Evolutionary conservation across 2,329 filamentous ascomycete genomes (phyloP), one percentile per base, ranked within the genome.

Genomic region (Bipolaris bicolor): DNA sequence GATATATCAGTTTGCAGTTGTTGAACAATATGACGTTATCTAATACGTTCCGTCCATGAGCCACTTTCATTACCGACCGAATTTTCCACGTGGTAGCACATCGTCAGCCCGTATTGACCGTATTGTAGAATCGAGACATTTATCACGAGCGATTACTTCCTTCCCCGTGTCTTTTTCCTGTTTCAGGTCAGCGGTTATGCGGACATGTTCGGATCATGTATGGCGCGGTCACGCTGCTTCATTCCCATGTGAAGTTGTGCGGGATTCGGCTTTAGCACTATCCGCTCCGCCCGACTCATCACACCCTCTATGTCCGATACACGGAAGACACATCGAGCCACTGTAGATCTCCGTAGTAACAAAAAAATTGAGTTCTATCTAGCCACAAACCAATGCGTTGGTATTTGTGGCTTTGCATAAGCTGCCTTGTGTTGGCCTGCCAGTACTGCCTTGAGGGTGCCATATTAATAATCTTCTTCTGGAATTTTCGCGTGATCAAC

Each of bases 181-280:
- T 11, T 15, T 24, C 16, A 34, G 26, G 10, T 11, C n/a, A 10
- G 31, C 22, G 15, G 7, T 16, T 50, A 24, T 29, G 41, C 24
- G 24, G 45, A 29, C 34, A 18, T 16, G 9, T 26, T 33, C 16
- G 39, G 33, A 18, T 34, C 24, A 43, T 29, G 36, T 20, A 13
- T 52, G 36, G 7, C 34, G 6, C 36, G 16, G 36, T 34, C 20
- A 51, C 11, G 16, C 39, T 39, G 13, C 5, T 26, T 24, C 26
- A 15, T 37, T 16, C 18, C 47, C 33, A 51, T 6, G 34, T 26
- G 41, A 40, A 40, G 49, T 33, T 18, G 13, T 39, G 47, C 40
- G 51, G 47, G 54, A 36, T 37, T 43, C 60, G 61, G 64, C 55
- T 13, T 54, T 29, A 49, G 46, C 57, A 58, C 24, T 26, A 40